These are phyloP conservation scores for Coemansia erecta DNA, from an alignment of 192 early-diverging fungal genomes.

Conservation along the genomic window DNA sequence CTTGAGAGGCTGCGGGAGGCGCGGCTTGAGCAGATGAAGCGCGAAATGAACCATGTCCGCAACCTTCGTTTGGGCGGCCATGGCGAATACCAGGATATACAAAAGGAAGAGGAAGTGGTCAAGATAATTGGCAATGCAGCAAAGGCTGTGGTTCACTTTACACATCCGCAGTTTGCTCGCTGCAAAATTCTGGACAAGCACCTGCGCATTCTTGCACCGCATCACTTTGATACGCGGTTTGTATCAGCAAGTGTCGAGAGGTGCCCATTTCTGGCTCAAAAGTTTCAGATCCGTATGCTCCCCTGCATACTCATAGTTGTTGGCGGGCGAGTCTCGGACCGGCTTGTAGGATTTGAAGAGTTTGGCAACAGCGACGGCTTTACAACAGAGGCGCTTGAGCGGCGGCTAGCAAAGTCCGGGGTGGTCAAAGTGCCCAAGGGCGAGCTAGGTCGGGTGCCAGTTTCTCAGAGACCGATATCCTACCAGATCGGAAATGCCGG, in stretches of 20 bases:
- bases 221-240: conserved; percentile 86
- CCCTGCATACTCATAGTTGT: conserved; percentile 83
- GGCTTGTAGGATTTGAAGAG: conserved; percentile 91
- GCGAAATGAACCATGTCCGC: conserved; percentile 65
- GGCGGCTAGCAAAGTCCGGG: conserved; percentile 60
- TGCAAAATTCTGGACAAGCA: conserved; percentile 94
- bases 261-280: conserved; percentile 88
- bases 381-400: conserved; percentile 71
- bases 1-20: conserved; percentile 75
- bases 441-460: conserved; percentile 30
- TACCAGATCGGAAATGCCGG: conserved; percentile 7
- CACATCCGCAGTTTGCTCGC: conserved; percentile 87
- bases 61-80: conserved; percentile 63
- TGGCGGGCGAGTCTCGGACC: conserved; percentile 71
- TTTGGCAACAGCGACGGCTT: conserved; percentile 87
- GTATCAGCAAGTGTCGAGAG: conserved; percentile 84
- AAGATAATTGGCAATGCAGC: conserved; percentile 70
- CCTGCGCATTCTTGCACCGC: conserved; percentile 74
- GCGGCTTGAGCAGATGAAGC: conserved; percentile 80
- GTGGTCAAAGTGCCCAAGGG: conserved; percentile 51
- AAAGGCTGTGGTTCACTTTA: conserved; percentile 79
- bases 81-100: conserved; percentile 74
- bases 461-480: conserved; percentile 34
- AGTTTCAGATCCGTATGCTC: conserved; percentile 80
- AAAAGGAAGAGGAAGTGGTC: conserved; percentile 81